Percentiles rank a stretch among this genome's conserved stretches.
Conservation (phyloP, 2,329 filamentous ascomycete species). For the Nigrospora osmanthi region DNA sequence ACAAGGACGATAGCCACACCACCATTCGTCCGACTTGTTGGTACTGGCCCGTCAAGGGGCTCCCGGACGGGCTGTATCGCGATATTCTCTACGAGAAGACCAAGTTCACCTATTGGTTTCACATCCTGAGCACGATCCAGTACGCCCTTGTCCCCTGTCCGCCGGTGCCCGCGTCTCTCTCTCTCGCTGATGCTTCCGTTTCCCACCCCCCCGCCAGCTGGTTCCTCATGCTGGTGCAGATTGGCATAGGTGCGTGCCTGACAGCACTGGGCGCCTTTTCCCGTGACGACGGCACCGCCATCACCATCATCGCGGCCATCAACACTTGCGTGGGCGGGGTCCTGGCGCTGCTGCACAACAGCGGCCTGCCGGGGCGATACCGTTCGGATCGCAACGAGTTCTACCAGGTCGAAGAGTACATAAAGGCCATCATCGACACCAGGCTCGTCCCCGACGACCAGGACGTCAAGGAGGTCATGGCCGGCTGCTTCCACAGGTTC, state of each 20-base stretch:
- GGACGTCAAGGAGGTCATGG: slow-evolving; percentile 36
- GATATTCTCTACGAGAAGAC: slow-evolving; percentile 36
- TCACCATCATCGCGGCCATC: slow-evolving; percentile 40
- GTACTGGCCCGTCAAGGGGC: slow-evolving; percentile 37
- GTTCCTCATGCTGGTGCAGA: slow-evolving; percentile 38
- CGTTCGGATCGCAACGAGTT: slow-evolving; percentile 41
- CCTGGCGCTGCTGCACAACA: slow-evolving; percentile 44
- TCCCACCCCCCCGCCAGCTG: slow-evolving; percentile 28
- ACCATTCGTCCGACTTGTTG: slow-evolving; percentile 32
- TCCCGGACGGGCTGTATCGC: slow-evolving; percentile 40
- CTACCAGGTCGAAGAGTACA: slow-evolving; percentile 38
- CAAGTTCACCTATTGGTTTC: slow-evolving; percentile 36
- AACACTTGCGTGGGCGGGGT: slow-evolving; percentile 43
- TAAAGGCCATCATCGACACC: slow-evolving; percentile 41
- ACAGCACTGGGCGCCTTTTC: slow-evolving; percentile 41
- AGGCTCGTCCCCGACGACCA: slow-evolving; percentile 33
- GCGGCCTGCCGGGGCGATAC: slow-evolving; percentile 43
- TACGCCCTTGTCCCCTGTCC: neutral
- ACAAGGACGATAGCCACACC: slow-evolving; percentile 30
- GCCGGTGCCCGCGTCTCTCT: no score
- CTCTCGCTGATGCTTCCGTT: neutral
- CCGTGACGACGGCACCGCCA: slow-evolving; percentile 25
- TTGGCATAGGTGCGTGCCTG: slow-evolving; percentile 38
- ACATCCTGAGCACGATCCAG: slow-evolving; percentile 25
- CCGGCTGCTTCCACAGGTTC: slow-evolving; percentile 37